These are phyloP conservation scores for Nasturtium officinale DNA, from an alignment of 345 rosid genomes.

Conservation along the genomic window DNA sequence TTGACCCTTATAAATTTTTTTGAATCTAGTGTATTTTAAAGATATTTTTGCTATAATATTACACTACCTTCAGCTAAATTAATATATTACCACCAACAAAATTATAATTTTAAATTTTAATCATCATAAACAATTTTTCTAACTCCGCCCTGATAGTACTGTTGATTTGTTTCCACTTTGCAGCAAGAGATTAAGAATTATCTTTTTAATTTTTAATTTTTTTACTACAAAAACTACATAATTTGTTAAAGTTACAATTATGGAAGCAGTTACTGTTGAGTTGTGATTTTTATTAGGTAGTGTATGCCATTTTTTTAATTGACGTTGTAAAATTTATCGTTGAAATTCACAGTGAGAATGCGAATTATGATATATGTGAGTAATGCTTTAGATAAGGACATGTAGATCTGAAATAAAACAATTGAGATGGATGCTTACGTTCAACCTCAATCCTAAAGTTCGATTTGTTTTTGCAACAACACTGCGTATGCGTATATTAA, in stretches of 20 bases:
- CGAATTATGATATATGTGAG: slow-evolving; percentile 8
- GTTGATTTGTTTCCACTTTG: too few relatives aligned
- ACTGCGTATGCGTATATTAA: slow-evolving; percentile 20
- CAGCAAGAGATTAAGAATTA: too few relatives aligned
- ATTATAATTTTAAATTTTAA: too few relatives aligned
- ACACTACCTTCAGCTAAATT: too few relatives aligned
- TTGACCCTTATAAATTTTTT: too few relatives aligned
- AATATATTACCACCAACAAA: too few relatives aligned
- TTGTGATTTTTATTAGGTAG: slow-evolving; percentile 14
- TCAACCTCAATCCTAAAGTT: not conserved
- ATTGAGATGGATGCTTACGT: slow-evolving; percentile 24
- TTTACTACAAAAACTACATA: too few relatives aligned
- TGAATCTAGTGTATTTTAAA: too few relatives aligned
- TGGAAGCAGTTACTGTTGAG: slow-evolving; percentile 15
- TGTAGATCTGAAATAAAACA: slow-evolving; percentile 8
- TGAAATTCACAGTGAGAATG: slow-evolving; percentile 3
- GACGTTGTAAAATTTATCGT: slow-evolving; percentile 19
- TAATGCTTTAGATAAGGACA: slow-evolving; percentile 28
- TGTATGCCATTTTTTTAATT: slow-evolving; percentile 33
- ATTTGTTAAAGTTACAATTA: not conserved
- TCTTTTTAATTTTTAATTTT: too few relatives aligned
- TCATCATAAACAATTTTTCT: too few relatives aligned
- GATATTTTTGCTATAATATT: too few relatives aligned
- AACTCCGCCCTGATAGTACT: too few relatives aligned
- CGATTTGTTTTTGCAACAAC: slow-evolving; percentile 17